These are phyloP conservation scores for Speleostelium caveatum DNA, from an alignment of 78 protist genomes.

Conservation along the genomic window DNA sequence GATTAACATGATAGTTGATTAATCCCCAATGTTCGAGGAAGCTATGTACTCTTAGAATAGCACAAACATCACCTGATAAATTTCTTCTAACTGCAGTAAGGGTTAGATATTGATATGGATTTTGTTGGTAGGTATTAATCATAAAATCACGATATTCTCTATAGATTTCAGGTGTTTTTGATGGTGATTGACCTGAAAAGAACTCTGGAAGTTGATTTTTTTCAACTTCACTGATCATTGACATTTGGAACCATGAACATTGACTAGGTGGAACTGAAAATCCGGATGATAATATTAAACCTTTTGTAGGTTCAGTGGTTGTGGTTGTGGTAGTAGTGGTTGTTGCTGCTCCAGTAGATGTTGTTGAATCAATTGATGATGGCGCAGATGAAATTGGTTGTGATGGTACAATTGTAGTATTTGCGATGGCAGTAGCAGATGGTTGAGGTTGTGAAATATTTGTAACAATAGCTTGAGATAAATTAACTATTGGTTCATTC, in stretches of 20 bases:
- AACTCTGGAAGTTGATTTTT: conserved; percentile 40
- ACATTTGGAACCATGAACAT: conserved; percentile 58
- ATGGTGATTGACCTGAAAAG: conserved; percentile 59
- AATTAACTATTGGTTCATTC: neutral
- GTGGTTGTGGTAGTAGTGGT: neutral
- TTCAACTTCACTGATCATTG: conserved; percentile 50
- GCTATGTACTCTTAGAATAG: conserved; percentile 60
- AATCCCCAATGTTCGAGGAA: conserved; percentile 85
- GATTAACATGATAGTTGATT: conserved; percentile 64
- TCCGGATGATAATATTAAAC: conserved; percentile 4
- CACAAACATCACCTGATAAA: conserved; percentile 40
- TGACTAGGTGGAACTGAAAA: conserved; percentile 39
- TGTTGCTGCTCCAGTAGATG: neutral
- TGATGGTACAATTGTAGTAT: neutral
- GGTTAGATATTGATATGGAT: conserved; percentile 69
- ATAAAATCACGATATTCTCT: conserved; percentile 73
- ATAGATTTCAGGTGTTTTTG: conserved; percentile 72
- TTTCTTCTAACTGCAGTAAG: conserved; percentile 67
- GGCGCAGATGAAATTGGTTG: conserved; percentile 36
- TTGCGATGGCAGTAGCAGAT: neutral
- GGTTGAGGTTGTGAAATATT: conserved; percentile 3
- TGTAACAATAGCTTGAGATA: neutral
- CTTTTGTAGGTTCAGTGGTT: neutral
- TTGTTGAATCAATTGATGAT: conserved; percentile 10
- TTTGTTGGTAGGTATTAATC: conserved; percentile 71